Evolutionary conservation across 257 asterid genomes (phyloP), one percentile per base, ranked within the genome.

Genomic region (Scutellaria baicalensis): DNA sequence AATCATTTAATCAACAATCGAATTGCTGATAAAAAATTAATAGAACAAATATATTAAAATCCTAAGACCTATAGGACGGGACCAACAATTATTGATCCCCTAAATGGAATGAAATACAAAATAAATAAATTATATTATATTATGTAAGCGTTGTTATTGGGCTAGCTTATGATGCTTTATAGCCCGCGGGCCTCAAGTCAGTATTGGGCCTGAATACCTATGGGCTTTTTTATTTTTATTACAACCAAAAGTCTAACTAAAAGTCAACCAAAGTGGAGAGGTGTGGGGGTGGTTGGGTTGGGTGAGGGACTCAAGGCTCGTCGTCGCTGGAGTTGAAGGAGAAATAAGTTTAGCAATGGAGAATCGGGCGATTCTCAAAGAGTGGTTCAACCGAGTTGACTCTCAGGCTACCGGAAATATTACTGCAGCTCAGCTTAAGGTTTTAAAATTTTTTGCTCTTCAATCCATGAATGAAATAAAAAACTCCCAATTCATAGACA

Each of bases 321-420:
- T 54, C 31, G 50, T 69, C 31, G 76, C 70, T 54, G 70, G 59
- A 58, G 9, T 59, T 14, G 9, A 49, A 13, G 47, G 50, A 64
- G 47, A 77, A 43, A 9, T 21, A 42, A 67, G 33, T 5, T 27
- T 6, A 43, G 63, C 13, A n/a, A 86, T 84, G 90, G 95, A 86
- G 75, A 84, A 77, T 77, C 80, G 75, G 54, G 83, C 84, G 79
- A 68, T 81, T 68, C 70, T 87, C 20, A 81, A 78, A 50, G 95
- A 89, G 79, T 89, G 96, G 96, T 89, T 82, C 70, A 91, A 80
- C 56, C 86, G 95, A 63, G 96, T 89, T 75, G 96, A 89, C 84
- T 84, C 92, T 18, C 74, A 79, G 9, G 78, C 64, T 68, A 82
- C 84, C 48, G 96, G 92, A 63, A 77, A 75, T 77, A 84, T 89